Evolutionary conservation across 208 protist genomes (phyloP), one percentile per base, ranked within the genome.

Genomic region (Trypanosoma congolense): DNA sequence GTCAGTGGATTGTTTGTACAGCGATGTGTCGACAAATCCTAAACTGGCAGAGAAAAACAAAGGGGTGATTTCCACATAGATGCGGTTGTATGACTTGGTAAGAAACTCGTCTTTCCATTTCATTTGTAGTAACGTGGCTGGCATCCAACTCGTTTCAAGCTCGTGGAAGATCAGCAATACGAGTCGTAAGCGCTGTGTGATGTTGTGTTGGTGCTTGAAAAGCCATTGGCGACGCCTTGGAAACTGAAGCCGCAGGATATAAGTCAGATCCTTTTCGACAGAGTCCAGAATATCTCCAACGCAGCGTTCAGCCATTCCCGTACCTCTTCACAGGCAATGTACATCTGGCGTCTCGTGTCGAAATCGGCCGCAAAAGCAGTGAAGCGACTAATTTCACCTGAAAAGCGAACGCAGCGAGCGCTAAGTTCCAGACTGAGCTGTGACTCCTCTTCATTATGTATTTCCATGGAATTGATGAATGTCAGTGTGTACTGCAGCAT

Each of bases 401-500:
- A 59, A 31, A 84, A 70, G 9, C 82, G 81, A 12, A 90, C 80
- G 43, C 87, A 92, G 29, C 65, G 70, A 16, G 80, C 72, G n/a
- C 90, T 79, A 19, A 95, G 56, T 30, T 73, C 55, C 4, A 88
- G 38, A 5, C 82, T 73, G 30, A 79, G n/a, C 19, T 73, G 19
- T 12, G 83, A 80, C 65, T 94, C 87, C 33, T 77, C 74, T 33
- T 53, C 47, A 46, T 65, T 70, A 19, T 43, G 30, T 2, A 80
- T 63, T 9, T 44, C 8, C 1, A 85, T 47, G 18, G 81, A 78
- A 19, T 77, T 72, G 10, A 95, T 59, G 51, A 88, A 95, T 21
- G 65, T 69, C 55, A 92, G 74, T 22, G 84, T 92, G 73, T 92
- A 95, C 58, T 87, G 82, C 40, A 90, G 31, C 59, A 92, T 81